Evolutionary conservation across 495 filamentous ascomycete genomes (phyloP).

Genomic region (Xylaria flabelliformis): DNA sequence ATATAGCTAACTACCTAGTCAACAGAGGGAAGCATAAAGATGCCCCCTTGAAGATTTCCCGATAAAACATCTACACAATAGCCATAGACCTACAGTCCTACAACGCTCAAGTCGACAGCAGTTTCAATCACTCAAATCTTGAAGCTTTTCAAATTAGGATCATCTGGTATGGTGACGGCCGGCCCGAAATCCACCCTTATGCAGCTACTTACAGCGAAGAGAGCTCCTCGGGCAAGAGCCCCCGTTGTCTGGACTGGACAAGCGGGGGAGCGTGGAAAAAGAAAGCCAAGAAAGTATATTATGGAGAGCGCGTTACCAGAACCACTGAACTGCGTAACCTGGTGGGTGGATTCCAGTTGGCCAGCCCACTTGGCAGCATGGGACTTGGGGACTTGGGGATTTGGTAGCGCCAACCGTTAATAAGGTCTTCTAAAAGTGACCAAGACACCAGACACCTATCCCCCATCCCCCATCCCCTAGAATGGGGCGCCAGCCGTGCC

Average conservation of each 20-base stretch:
- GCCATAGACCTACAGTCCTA: background rate
- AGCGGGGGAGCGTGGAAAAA: slow-evolving; percentile 13
- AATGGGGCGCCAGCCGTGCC: background rate
- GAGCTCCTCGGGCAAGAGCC: slow-evolving; percentile 12
- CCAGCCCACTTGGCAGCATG: slow-evolving; percentile 23
- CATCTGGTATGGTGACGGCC: slow-evolving; percentile 12
- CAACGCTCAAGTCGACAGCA: background rate
- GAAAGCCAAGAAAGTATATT: background rate
- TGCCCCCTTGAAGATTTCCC: background rate
- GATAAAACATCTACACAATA: background rate
- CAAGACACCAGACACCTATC: background rate
- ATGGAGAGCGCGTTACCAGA: slow-evolving; percentile 3
- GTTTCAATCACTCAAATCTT: background rate
- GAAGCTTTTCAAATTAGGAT: slow-evolving; percentile 15
- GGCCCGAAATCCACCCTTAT: slow-evolving; percentile 18
- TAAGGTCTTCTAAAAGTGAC: background rate
- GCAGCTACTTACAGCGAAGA: background rate
- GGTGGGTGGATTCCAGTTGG: background rate
- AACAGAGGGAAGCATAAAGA: background rate
- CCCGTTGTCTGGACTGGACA: background rate
- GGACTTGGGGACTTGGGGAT: background rate
- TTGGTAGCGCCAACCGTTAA: slow-evolving; percentile 18
- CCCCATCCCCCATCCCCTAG: too few relatives aligned
- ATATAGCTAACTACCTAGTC: background rate
- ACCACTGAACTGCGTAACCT: background rate